Conservation (phyloP, 345 rosid genomes). For the Mercurialis annua region DNA sequence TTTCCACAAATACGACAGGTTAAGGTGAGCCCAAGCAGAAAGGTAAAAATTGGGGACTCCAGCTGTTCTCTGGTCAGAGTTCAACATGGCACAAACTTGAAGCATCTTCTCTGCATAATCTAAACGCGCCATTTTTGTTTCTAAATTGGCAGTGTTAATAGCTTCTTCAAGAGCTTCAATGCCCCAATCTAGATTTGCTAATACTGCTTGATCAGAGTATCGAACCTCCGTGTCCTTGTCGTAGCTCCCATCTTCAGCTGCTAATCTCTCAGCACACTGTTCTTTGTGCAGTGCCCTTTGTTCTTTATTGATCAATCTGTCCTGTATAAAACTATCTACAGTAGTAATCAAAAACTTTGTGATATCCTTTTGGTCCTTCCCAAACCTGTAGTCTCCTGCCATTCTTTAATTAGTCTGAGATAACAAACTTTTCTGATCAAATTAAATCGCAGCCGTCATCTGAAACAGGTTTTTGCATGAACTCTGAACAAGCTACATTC, state of each 20-base stretch:
- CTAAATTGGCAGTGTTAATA: constrained; percentile 50
- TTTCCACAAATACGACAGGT: constrained; percentile 57
- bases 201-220: constrained; percentile 65
- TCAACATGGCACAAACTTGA: constrained; percentile 61
- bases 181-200: constrained; percentile 66
- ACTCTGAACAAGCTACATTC: not conserved
- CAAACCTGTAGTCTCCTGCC: constrained; percentile 40
- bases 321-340: constrained; percentile 45
- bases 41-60: constrained; percentile 71
- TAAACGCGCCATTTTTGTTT: constrained; percentile 53
- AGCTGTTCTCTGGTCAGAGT: constrained; percentile 49
- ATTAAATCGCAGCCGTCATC: not conserved
- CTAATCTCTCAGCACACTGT: constrained; percentile 64
- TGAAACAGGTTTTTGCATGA: not conserved
- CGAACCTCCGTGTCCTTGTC: constrained; percentile 39
- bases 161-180: constrained; percentile 74
- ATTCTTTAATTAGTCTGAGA: constrained; percentile 19
- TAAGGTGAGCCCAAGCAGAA: constrained; percentile 68
- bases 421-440: not conserved
- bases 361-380: constrained; percentile 48
- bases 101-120: constrained; percentile 69
- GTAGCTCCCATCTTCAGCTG: constrained; percentile 47
- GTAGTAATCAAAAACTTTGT: constrained; percentile 33
- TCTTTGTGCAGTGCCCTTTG: constrained; percentile 52
- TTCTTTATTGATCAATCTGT: constrained; percentile 41